These are phyloP conservation scores for Bimuria novae-zelandiae DNA, from an alignment of 2,329 filamentous ascomycete species.

Conservation along the genomic window DNA sequence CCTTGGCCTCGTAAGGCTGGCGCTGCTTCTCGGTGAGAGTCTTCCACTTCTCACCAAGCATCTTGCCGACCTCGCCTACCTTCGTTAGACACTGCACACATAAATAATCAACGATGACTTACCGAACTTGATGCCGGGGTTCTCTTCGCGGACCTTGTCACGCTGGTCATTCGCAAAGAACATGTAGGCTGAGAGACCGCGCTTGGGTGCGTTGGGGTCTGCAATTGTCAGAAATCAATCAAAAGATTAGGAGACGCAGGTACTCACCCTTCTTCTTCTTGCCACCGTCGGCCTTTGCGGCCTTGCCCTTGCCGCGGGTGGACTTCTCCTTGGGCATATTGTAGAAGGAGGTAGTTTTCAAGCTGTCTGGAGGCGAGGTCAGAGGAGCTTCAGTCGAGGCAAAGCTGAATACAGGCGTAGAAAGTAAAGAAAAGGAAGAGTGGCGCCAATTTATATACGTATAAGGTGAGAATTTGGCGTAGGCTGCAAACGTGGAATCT, in stretches of 20 bases:
- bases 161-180: conserved; percentile 99
- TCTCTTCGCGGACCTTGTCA: conserved; percentile 96
- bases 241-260: conserved; percentile 15
- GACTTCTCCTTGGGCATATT: conserved; percentile 75
- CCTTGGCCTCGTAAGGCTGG: conserved; percentile 93
- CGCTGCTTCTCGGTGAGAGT: conserved; percentile 91
- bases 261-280: conserved; percentile 74
- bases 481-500: conserved; percentile 9
- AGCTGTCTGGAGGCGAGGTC: conserved; percentile 16
- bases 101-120: conserved; percentile 41
- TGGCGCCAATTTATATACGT: background rate
- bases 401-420: no score
- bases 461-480: background rate
- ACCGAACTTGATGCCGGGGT: conserved; percentile 97
- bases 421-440: conserved; percentile 4
- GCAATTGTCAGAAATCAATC: conserved; percentile 11
- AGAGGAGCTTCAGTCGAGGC: conserved; percentile 4
- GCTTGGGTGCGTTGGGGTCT: conserved; percentile 99
- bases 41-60: conserved; percentile 99
- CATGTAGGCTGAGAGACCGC: conserved; percentile 99
- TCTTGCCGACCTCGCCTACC: conserved; percentile 91
- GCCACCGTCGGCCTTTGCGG: conserved; percentile 57
- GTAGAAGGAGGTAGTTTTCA: conserved; percentile 35
- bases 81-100: conserved; percentile 22
- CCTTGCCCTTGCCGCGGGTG: conserved; percentile 65